Conservation (phyloP, 208 protist species). For the Trypanosoma vivax region DNA sequence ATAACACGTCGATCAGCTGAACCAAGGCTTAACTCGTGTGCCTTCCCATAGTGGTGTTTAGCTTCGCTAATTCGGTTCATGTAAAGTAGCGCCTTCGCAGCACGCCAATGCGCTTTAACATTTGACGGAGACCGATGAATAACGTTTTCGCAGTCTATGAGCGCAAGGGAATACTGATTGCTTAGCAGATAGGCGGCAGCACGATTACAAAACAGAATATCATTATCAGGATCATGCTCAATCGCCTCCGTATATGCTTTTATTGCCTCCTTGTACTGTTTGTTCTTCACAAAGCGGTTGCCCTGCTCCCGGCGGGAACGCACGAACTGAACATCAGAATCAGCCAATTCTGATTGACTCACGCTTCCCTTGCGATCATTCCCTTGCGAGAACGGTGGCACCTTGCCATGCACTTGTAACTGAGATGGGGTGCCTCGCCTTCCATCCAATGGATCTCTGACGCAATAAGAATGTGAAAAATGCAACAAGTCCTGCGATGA, state of each 20-base stretch:
- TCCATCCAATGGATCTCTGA: too few species aligned
- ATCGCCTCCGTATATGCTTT: slow-evolving; percentile 66
- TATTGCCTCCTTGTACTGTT: slow-evolving; percentile 45
- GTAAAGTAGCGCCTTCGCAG: slow-evolving; percentile 53
- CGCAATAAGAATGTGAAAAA: too few species aligned
- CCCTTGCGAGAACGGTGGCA: background rate
- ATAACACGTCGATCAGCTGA: slow-evolving; percentile 25
- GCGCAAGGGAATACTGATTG: slow-evolving; percentile 44
- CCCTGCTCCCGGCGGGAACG: slow-evolving; percentile 40
- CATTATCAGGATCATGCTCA: slow-evolving; percentile 32
- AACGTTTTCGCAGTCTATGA: slow-evolving; percentile 64
- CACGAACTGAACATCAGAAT: background rate
- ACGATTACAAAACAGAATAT: slow-evolving; percentile 61
- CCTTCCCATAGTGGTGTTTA: slow-evolving; percentile 41
- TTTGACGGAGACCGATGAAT: slow-evolving; percentile 35
- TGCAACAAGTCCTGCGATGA: too few species aligned
- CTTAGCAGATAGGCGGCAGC: slow-evolving; percentile 62
- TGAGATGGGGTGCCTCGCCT: too few species aligned
- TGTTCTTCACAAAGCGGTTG: slow-evolving; percentile 44
- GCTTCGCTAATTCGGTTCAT: slow-evolving; percentile 24
- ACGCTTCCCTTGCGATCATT: background rate
- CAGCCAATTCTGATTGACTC: background rate
- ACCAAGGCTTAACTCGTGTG: slow-evolving; percentile 27
- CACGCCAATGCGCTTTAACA: slow-evolving; percentile 63
- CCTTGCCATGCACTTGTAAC: background rate